Conservation (phyloP, 306 rosid species). For the Rosa multiflora region DNA sequence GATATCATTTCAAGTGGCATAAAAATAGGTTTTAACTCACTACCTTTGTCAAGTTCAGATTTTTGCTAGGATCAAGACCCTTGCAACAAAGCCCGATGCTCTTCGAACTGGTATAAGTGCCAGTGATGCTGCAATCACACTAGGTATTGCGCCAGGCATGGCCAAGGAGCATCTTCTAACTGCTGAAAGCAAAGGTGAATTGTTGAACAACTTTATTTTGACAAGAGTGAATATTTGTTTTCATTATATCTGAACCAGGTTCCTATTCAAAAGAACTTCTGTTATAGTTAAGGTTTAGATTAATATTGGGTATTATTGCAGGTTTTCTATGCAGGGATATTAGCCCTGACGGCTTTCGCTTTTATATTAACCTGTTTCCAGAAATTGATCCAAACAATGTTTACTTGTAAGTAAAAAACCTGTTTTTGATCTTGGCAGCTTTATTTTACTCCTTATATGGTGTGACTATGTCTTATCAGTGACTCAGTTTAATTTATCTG, state of each 20-base stretch:
- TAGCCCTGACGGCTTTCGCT: conserved; percentile 92
- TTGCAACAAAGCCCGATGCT: conserved; percentile 72
- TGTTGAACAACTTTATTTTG: conserved; percentile 18
- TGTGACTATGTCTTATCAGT: background rate
- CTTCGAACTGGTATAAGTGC: conserved; percentile 85
- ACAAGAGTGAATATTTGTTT: background rate
- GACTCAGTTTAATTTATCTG: background rate
- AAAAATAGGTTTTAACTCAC: conserved; percentile 12
- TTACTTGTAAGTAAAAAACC: conserved; percentile 65
- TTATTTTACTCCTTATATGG: background rate
- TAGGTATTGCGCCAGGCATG: conserved; percentile 95
- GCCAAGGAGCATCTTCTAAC: conserved; percentile 95
- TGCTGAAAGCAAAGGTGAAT: conserved; percentile 84
- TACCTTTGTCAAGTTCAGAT: conserved; percentile 50
- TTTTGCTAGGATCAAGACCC: conserved; percentile 67
- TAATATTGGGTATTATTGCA: conserved; percentile 37
- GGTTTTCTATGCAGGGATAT: conserved; percentile 92
- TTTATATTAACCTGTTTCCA: conserved; percentile 67
- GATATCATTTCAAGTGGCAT: conserved; percentile 21
- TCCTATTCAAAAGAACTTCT: background rate
- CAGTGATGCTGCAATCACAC: conserved; percentile 88
- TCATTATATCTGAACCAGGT: background rate
- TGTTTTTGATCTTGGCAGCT: conserved; percentile 2
- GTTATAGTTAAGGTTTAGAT: conserved; percentile 3
- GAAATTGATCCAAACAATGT: conserved; percentile 60